phyloP scores from a whole-genome alignment of 805 yeast genomes.

The Ogataea wickerhamii region DNA sequence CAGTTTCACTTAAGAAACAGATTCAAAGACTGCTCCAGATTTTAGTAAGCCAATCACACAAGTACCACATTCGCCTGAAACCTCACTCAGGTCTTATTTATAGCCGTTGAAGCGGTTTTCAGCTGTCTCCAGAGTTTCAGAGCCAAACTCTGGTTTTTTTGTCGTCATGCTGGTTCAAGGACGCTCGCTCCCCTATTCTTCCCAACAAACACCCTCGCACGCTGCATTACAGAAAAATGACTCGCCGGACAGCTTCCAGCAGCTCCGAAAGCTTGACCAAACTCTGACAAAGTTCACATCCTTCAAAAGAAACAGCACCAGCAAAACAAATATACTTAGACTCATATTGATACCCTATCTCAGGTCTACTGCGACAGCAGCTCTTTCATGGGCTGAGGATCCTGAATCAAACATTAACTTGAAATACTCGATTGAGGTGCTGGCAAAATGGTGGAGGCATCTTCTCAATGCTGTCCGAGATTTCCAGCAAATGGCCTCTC shows the following conservation, averaged over 20 bases:
- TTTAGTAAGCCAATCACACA: too few relatives aligned
- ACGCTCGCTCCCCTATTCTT: too few relatives aligned
- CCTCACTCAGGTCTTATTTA: too few relatives aligned
- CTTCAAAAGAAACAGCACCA: conserved; percentile 32
- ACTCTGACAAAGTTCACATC: conserved; percentile 43
- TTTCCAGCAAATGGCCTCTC: conserved; percentile 35
- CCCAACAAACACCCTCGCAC: too few relatives aligned
- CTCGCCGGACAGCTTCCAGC: conserved; percentile 10
- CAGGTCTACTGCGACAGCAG: conserved; percentile 20
- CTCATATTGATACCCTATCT: conserved; percentile 45
- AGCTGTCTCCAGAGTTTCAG: too few relatives aligned
- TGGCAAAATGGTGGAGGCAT: conserved; percentile 52
- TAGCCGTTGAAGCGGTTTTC: too few relatives aligned
- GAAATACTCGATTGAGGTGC: conserved; percentile 20
- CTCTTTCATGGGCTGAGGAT: conserved; percentile 5
- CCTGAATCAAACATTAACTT: conserved; percentile 7
- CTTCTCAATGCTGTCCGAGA: conserved; percentile 34
- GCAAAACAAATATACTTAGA: conserved; percentile 46
- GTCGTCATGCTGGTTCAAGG: too few relatives aligned
- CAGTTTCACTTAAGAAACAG: too few relatives aligned
- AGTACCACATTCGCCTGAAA: too few relatives aligned
- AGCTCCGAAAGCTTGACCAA: conserved; percentile 39
- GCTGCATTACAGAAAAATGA: too few relatives aligned
- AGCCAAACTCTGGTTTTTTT: too few relatives aligned
- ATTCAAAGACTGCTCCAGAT: too few relatives aligned